A percentile compares a stretch with the other conserved stretches of the same genome.
These are phyloP conservation scores for Pichia sp. DNA, from an alignment of 1,139 yeast species.

Conservation along the genomic window DNA sequence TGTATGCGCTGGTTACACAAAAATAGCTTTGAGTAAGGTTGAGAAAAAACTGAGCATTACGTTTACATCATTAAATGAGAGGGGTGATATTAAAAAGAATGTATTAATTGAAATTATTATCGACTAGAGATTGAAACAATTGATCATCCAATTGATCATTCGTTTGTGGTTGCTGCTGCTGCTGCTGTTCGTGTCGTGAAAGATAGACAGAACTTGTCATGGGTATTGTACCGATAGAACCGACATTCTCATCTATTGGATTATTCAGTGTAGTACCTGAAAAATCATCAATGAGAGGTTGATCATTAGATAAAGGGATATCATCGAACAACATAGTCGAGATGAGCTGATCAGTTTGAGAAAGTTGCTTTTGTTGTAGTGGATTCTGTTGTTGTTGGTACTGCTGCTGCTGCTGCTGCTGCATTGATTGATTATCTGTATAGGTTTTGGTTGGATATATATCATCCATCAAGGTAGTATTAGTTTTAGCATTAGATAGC, in stretches of 20 bases:
- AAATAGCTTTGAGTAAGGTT: no score
- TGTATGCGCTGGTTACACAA: no score
- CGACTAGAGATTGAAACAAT: constrained; percentile 2
- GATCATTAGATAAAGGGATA: background rate
- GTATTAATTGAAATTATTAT: background rate
- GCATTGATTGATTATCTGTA: constrained; percentile 19
- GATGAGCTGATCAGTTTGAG: background rate
- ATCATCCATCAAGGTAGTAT: constrained; percentile 28
- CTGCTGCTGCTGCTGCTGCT: background rate
- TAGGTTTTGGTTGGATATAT: constrained; percentile 27
- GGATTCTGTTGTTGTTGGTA: background rate
- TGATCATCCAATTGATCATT: constrained; percentile 10
- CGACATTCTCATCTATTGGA: background rate
- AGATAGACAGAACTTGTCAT: background rate
- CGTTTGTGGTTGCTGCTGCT: background rate
- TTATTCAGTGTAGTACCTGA: background rate
- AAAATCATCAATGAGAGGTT: background rate
- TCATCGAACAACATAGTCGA: background rate
- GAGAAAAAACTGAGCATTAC: no score
- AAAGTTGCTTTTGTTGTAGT: background rate
- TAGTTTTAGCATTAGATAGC: constrained; percentile 26
- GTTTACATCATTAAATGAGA: no score
- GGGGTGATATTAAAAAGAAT: background rate
- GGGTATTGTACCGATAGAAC: constrained; percentile 7
- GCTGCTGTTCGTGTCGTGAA: background rate